Evolutionary conservation across 306 rosid species (phyloP), one percentile per base, ranked within the genome.

Genomic region (Quercus rubra): DNA sequence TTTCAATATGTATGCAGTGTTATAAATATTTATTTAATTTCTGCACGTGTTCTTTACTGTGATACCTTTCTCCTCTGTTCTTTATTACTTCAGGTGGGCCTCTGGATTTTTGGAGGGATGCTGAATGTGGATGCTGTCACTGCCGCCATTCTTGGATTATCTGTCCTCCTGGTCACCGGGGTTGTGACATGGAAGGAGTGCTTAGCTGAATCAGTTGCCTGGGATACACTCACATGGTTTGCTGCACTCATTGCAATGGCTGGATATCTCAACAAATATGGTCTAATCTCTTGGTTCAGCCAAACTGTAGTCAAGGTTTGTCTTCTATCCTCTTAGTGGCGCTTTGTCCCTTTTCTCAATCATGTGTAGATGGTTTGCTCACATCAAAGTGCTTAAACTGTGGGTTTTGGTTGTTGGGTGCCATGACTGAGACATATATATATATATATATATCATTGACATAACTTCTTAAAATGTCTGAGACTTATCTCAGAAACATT

Each of bases 171-270:
- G 74, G 90, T 96, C 70, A 85, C 96, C 1, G 99, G 99, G 56
- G 98, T 96, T 61, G 94, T 96, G 74, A 93, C 99, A 66, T 96
- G 99, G 99, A 96, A 96, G 84, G 99, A 96, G 88, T 96, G 99
- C 89, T 89, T 96, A 78, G 92, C 84, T 76, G 99, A 96, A 80
- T 83, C 97, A 67, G 99, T 96, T 86, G 99, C 99, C 74, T 96
- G 99, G 99, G 99, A 96, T 76, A 96, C 99, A 41, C 93, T 96
- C 75, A 96, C 97, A 2, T 96, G 98, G 99, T 96, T 96, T 85
- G 99, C 99, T 82, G 99, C 99, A 43, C 99, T 96, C 78, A 96
- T 96, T 83, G 98, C 99, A 70, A 96, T 96, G 99, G 99, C 98
- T 56, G 99, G 99, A 64, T 96, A 96, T 86, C 92, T 96, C 87